These are phyloP conservation scores for Fusarium sp. DNA, from an alignment of 2,329 filamentous ascomycete species.

Conservation along the genomic window DNA sequence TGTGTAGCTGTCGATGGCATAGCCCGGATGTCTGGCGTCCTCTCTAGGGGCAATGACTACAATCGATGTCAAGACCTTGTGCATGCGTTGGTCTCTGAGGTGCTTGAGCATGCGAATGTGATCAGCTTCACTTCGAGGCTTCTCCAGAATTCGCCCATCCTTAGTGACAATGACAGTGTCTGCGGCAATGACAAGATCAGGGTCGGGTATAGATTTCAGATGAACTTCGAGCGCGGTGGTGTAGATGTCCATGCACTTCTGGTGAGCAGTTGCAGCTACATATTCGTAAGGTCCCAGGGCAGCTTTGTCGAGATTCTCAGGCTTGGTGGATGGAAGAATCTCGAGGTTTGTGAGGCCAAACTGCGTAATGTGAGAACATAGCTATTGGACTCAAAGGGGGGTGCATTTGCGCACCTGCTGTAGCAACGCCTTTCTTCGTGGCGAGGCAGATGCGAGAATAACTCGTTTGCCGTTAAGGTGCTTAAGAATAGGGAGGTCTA, in stretches of 20 bases:
- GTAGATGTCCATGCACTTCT: constrained; percentile 85
- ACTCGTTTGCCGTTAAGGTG: constrained; percentile 83
- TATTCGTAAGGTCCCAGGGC: constrained; percentile 86
- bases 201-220: constrained; percentile 69
- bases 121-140: constrained; percentile 84
- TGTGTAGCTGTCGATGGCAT: constrained; percentile 82
- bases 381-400: too few species aligned
- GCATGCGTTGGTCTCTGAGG: constrained; percentile 80
- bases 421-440: constrained; percentile 84
- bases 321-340: constrained; percentile 83
- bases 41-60: constrained; percentile 85
- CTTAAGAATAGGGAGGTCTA: constrained; percentile 84
- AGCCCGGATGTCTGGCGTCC: constrained; percentile 86
- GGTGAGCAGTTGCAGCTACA: constrained; percentile 85
- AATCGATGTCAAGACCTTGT: constrained; percentile 89
- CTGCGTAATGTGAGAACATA: constrained; percentile 56
- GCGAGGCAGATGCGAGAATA: constrained; percentile 91
- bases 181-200: constrained; percentile 86
- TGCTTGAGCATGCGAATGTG: constrained; percentile 87
- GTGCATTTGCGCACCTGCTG: constrained; percentile 66
- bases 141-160: constrained; percentile 86
- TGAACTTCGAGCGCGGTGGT: constrained; percentile 59
- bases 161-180: constrained; percentile 90
- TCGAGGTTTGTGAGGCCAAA: constrained; percentile 87
- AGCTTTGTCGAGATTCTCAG: constrained; percentile 86